These are phyloP conservation scores for Geranium incanum DNA, from an alignment of 441 rosid species.

Conservation along the genomic window DNA sequence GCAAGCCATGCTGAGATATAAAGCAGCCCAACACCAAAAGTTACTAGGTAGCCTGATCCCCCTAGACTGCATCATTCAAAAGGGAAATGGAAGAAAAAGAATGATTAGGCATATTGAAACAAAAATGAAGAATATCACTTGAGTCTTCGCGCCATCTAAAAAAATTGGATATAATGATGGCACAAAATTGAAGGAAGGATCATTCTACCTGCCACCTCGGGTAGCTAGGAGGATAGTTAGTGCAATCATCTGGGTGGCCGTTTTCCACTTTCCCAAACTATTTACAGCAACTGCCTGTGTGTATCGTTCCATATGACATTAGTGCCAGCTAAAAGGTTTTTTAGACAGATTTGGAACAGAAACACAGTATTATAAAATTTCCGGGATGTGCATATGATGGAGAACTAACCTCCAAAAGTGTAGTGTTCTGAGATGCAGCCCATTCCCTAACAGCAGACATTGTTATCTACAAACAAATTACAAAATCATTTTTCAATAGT, in stretches of 20 bases:
- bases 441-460: slow-evolving; percentile 98
- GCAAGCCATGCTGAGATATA: slow-evolving; percentile 86
- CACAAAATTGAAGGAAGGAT: neutral
- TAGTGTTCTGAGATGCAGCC: slow-evolving; percentile 84
- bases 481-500: slow-evolving; percentile 13
- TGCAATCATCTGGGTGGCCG: slow-evolving; percentile 92
- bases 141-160: neutral
- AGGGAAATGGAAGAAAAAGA: neutral
- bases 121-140: neutral
- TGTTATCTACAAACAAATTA: slow-evolving; percentile 54
- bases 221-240: slow-evolving; percentile 76
- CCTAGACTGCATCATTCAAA: slow-evolving; percentile 43
- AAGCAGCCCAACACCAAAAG: slow-evolving; percentile 65
- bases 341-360: neutral
- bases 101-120: slow-evolving; percentile 12
- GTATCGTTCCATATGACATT: neutral
- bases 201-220: slow-evolving; percentile 56
- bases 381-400: neutral
- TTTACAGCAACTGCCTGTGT: slow-evolving; percentile 94
- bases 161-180: neutral
- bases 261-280: slow-evolving; percentile 95
- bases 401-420: slow-evolving; percentile 61
- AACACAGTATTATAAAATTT: neutral
- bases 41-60: slow-evolving; percentile 43
- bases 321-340: slow-evolving; percentile 5